These are phyloP conservation scores for Whalleya microplaca DNA, from an alignment of 2,329 filamentous ascomycete species.

Conservation along the genomic window DNA sequence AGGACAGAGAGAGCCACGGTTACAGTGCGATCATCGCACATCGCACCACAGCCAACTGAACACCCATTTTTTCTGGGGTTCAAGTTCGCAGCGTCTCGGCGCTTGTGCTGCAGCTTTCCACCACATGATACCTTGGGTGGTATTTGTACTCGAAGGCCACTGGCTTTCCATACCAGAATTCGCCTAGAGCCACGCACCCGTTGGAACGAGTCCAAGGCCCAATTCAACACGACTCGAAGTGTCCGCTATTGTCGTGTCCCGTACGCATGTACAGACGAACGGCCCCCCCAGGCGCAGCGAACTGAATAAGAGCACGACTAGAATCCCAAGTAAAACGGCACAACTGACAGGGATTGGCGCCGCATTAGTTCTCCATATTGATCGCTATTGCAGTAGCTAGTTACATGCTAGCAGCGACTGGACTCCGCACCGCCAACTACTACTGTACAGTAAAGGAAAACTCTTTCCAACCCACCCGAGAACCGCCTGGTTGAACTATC, in stretches of 20 bases:
- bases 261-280: slow-evolving; percentile 5
- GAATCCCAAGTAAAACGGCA: slow-evolving; percentile 11
- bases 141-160: slow-evolving; percentile 16
- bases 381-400: slow-evolving; percentile 11
- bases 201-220: slow-evolving; percentile 6
- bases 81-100: slow-evolving; percentile 1
- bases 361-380: slow-evolving; percentile 10
- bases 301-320: slow-evolving; percentile 19
- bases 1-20: not conserved
- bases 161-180: slow-evolving; percentile 17
- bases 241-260: slow-evolving; percentile 14
- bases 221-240: slow-evolving; percentile 12
- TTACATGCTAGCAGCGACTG: slow-evolving; percentile 23
- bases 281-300: slow-evolving; percentile 14
- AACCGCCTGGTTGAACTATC: slow-evolving; percentile 20
- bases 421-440: slow-evolving; percentile 19
- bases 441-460: slow-evolving; percentile 15
- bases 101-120: slow-evolving; percentile 12
- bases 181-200: slow-evolving; percentile 10
- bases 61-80: not conserved
- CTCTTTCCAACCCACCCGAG: slow-evolving; percentile 11
- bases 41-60: not conserved
- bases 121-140: slow-evolving; percentile 21
- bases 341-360: slow-evolving; percentile 10
- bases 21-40: not conserved